phyloP scores from a whole-genome alignment of 1,139 yeast species.

The Suhomyces bokatorum region DNA sequence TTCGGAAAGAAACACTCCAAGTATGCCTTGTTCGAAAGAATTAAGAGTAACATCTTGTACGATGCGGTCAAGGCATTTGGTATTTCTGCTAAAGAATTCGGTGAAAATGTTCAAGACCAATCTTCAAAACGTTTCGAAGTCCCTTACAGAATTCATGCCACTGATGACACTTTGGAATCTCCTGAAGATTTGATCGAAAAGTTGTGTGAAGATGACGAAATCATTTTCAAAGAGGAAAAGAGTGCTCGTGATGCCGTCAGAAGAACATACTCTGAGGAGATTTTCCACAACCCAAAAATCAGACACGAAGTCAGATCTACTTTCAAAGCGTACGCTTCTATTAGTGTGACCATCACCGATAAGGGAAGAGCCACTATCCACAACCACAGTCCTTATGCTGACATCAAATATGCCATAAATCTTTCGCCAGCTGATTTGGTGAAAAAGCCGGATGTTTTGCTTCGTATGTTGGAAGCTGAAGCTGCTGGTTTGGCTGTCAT shows the following conservation, averaged over 20 bases:
- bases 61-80: slow-evolving; percentile 75
- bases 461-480: slow-evolving; percentile 93
- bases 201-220: slow-evolving; percentile 53
- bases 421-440: slow-evolving; percentile 74
- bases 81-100: slow-evolving; percentile 74
- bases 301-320: slow-evolving; percentile 74
- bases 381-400: slow-evolving; percentile 78
- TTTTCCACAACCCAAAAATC: slow-evolving; percentile 78
- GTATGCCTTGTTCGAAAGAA: slow-evolving; percentile 72
- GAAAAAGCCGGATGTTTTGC: slow-evolving; percentile 72
- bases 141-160: slow-evolving; percentile 66
- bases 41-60: slow-evolving; percentile 66
- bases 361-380: slow-evolving; percentile 85
- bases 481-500: slow-evolving; percentile 54
- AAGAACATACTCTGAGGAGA: slow-evolving; percentile 74
- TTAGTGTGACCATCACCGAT: slow-evolving; percentile 79
- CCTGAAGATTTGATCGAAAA: slow-evolving; percentile 68
- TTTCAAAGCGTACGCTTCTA: slow-evolving; percentile 64
- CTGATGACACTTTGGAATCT: slow-evolving; percentile 67
- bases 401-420: slow-evolving; percentile 86
- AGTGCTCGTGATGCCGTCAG: slow-evolving; percentile 75
- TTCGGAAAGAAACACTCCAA: slow-evolving; percentile 65
- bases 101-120: slow-evolving; percentile 76
- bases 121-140: slow-evolving; percentile 45
- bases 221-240: slow-evolving; percentile 57